These are phyloP conservation scores for Linderniella brevidens DNA, from an alignment of 257 asterid genomes.

Conservation along the genomic window DNA sequence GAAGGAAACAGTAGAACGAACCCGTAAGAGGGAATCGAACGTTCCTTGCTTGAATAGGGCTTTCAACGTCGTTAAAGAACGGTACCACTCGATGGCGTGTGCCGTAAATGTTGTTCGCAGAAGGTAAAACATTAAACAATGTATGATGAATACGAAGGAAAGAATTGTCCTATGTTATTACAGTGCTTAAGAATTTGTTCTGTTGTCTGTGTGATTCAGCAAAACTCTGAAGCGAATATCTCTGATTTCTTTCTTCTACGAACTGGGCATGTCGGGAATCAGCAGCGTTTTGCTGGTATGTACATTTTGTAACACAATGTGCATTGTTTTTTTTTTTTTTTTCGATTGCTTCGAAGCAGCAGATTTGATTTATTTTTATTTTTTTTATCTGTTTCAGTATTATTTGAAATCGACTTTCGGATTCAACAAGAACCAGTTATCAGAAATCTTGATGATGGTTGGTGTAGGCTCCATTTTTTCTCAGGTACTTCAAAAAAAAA, in stretches of 20 bases:
- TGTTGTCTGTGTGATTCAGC: constrained; percentile 18
- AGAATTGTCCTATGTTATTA: no score
- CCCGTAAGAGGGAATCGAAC: constrained; percentile 16
- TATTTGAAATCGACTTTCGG: constrained; percentile 83
- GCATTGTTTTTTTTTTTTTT: neutral
- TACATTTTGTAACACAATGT: constrained; percentile 4
- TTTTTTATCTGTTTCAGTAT: constrained; percentile 42
- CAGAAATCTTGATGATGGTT: constrained; percentile 76
- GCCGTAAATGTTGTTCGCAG: constrained; percentile 46
- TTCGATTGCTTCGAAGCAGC: neutral
- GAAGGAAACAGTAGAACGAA: constrained; percentile 45
- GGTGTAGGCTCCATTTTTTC: constrained; percentile 85
- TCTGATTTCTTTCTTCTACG: constrained; percentile 75
- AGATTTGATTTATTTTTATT: constrained; percentile 9
- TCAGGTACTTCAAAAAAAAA: constrained; percentile 57
- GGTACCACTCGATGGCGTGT: constrained; percentile 52
- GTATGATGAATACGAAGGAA: neutral
- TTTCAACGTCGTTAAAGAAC: constrained; percentile 29
- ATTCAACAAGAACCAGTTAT: constrained; percentile 68
- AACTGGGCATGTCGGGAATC: constrained; percentile 85
- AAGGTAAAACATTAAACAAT: constrained; percentile 30
- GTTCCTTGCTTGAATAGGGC: constrained; percentile 30
- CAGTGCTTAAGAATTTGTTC: no score
- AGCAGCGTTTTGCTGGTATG: constrained; percentile 69
- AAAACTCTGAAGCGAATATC: constrained; percentile 55